Percentiles rank a stretch among this genome's conserved stretches.
Conservation (phyloP, 257 asterid genomes). For the Gentiana macrophylla region DNA sequence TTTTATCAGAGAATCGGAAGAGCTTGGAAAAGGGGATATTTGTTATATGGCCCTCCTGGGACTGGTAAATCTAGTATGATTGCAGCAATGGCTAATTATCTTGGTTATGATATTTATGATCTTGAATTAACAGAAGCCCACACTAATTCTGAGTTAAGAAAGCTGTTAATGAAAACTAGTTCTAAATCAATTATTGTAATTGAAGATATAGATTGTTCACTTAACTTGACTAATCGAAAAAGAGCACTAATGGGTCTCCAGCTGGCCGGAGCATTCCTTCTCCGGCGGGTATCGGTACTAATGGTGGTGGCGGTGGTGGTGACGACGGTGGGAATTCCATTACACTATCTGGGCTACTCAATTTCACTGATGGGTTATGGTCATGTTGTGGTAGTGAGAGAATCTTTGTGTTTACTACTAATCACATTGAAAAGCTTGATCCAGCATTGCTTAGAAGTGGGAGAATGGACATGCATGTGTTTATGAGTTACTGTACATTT, state of each 20-base stretch:
- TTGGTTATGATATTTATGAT: constrained; percentile 43
- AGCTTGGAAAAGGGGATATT: constrained; percentile 43
- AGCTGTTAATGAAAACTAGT: constrained; percentile 30
- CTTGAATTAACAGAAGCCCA: constrained; percentile 38
- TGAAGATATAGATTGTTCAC: constrained; percentile 41
- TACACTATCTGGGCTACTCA: constrained; percentile 77
- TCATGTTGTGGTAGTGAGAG: constrained; percentile 94
- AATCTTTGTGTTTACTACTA: constrained; percentile 87
- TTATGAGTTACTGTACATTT: constrained; percentile 69
- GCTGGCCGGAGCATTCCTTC: neutral
- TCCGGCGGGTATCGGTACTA: neutral
- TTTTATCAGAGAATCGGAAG: constrained; percentile 37
- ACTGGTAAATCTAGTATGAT: constrained; percentile 45
- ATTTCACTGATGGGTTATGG: constrained; percentile 93
- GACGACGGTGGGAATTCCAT: constrained; percentile 52
- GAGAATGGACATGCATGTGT: constrained; percentile 93
- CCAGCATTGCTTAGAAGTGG: constrained; percentile 90
- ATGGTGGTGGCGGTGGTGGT: constrained; percentile 10
- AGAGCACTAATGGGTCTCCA: neutral
- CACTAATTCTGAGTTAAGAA: constrained; percentile 34
- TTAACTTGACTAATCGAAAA: constrained; percentile 28
- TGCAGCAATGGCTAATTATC: constrained; percentile 43
- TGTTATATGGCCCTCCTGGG: constrained; percentile 38
- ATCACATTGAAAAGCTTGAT: constrained; percentile 88
- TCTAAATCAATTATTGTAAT: constrained; percentile 38